These are phyloP conservation scores for Cystobasidium ongulense DNA, from an alignment of 768 basidiomycete species.

Conservation along the genomic window DNA sequence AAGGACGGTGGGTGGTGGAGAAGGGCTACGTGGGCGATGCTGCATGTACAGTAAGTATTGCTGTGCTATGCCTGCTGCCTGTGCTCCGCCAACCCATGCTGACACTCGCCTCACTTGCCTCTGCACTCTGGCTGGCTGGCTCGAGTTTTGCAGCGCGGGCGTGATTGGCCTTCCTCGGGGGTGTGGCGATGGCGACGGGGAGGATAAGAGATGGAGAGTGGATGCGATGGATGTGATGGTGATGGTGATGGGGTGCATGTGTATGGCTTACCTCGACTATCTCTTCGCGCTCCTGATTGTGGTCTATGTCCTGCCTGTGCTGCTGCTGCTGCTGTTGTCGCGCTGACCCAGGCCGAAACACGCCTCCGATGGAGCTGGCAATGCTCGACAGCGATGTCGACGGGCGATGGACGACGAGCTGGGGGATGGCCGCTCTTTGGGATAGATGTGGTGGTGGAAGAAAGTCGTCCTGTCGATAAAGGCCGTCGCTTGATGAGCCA, in stretches of 20 bases:
- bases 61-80: too few relatives aligned
- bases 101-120: background rate
- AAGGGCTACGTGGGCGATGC: too few relatives aligned
- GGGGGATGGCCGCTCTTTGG: background rate
- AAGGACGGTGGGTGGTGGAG: too few relatives aligned
- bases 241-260: background rate
- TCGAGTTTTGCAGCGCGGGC: background rate
- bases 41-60: too few relatives aligned
- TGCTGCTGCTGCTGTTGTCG: background rate
- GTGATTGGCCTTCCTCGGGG: constrained; percentile 1
- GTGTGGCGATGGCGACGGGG: background rate
- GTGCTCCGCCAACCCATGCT: background rate
- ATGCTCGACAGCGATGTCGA: background rate
- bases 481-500: background rate
- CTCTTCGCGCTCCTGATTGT: background rate
- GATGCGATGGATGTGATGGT: background rate
- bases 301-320: background rate
- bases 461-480: too few relatives aligned
- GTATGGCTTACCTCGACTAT: background rate
- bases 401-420: background rate
- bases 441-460: too few relatives aligned
- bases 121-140: background rate
- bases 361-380: background rate
- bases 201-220: background rate
- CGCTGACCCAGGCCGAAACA: background rate